phyloP scores from a whole-genome alignment of 2,329 filamentous ascomycete genomes.

The Colletotrichum agaves region DNA sequence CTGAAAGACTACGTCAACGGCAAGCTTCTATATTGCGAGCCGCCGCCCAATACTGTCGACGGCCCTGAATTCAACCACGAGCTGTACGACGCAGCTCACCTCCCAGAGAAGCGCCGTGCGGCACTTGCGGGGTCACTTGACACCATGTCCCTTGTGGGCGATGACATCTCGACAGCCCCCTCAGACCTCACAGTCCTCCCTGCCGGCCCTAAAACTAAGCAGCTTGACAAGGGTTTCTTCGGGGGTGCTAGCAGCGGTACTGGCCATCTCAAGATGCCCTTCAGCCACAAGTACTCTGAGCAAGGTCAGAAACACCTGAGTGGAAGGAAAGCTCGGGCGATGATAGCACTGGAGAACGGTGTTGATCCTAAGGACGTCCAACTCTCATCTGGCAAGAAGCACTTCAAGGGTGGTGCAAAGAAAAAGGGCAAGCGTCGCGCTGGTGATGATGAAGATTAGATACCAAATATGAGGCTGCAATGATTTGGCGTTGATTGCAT shows the following conservation, averaged over 20 bases:
- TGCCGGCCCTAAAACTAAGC: conserved; percentile 77
- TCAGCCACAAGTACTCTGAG: conserved; percentile 89
- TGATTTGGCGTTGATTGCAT: neutral
- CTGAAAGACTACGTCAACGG: conserved; percentile 98
- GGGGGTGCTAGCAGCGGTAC: conserved; percentile 66
- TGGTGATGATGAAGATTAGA: conserved; percentile 43
- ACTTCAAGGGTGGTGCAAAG: conserved; percentile 84
- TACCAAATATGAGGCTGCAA: conserved; percentile 21
- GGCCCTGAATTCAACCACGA: conserved; percentile 84
- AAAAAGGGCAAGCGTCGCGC: conserved; percentile 64
- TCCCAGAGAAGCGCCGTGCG: conserved; percentile 83
- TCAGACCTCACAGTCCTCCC: conserved; percentile 63
- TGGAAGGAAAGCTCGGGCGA: conserved; percentile 82
- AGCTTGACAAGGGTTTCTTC: conserved; percentile 92
- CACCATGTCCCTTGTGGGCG: conserved; percentile 54
- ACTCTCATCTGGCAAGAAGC: conserved; percentile 81
- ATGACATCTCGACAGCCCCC: conserved; percentile 46
- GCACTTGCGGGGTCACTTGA: conserved; percentile 65
- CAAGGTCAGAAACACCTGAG: conserved; percentile 83
- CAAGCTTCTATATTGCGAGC: conserved; percentile 91
- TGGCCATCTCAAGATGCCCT: conserved; percentile 80
- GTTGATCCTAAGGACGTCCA: conserved; percentile 83
- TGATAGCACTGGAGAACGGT: conserved; percentile 86
- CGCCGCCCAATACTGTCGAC: conserved; percentile 81
- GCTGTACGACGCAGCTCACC: conserved; percentile 83